Base-by-base conservation (phyloP, 495 filamentous ascomycete species). In the Glarea lozoyensis region DNA sequence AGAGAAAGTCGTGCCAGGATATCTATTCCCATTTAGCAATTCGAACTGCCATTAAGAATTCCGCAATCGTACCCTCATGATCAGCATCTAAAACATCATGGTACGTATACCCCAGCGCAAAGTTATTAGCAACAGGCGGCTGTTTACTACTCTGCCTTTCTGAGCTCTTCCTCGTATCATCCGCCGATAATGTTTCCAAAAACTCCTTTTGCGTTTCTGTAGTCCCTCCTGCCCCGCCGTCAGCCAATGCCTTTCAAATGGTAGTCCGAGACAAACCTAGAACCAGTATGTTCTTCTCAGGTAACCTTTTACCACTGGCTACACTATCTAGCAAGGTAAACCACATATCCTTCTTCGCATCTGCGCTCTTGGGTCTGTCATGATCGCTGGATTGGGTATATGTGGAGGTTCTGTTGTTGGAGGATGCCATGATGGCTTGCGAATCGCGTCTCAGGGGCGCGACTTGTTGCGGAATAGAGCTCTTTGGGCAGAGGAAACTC, bases 1-100 rank as follows among this genome's bases (percentile, higher is more conserved):
- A 94, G 71, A 13, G 88, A 94, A 46, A 97, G 80, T 44, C 90
- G 86, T 35, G 89, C 90, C 56, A 97, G 73, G 19, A 81, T 88
- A 68, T 96, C 89, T 89, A 49, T 18, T 4, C 42, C 19, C 19
- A 13, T 31, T 62, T 21, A 55, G 41, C 18, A 38, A 40, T 18
- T 27, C 31, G 16, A 16, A 51, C 34, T 56, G 47, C 35, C 17
- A 12, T 3, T 25, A 3, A 16, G n/a, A 23, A 12, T 12, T 37
- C 15, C 40, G 24, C 24, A 41, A 25, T 19, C 24, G 48, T 58
- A 88, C 85, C 86, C 76, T 97, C 90, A 54, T 93, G 87, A 58
- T 97, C 90, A 42, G 88, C 82, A 66, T 96, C 90, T 22, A 94
- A 67, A 30, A 97, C 87, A 66, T 97, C 88, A 57, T 87, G 83